Evolutionary conservation across 495 filamentous ascomycete species (phyloP), one percentile per base, ranked within the genome.

Genomic region (Penicillium goetzii): DNA sequence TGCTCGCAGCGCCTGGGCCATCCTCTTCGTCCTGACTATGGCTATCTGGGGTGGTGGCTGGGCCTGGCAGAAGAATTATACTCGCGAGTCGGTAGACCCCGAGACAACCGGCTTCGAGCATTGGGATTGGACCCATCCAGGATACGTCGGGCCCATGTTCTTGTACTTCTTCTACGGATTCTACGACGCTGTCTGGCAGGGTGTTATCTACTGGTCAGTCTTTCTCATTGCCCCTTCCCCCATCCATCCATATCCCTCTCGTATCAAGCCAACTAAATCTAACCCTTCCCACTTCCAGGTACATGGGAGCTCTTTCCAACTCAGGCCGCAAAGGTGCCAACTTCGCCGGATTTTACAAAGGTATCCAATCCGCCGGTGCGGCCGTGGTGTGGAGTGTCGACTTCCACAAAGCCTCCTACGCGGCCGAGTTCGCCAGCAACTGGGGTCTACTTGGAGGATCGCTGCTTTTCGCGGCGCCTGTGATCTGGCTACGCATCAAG

Each of bases 191-290:
- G 56, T 72, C 26, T 80, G 80, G 80, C 90, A 93, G 75, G 90
- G 87, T 4, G 83, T 77, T 68, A 87, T 92, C 56, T 94, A 94
- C 80, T 94, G 91, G 91, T 91, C 9, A 47, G 43, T 23, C 0
- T 47, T 23, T 25, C 10, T 3, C 43, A n/a, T 47, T 47, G 7
- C 21, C 10, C 14, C 10, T 1, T 19, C 7, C 41, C 43, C 43
- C 4, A 43, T 43, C n/a, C n/a, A 43, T 47, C 19, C 21, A 2
- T 12, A 8, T 7, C 0, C 43, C 41, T 3, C 19, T 47, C 19
- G 10, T 25, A 4, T 25, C 43, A 47, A 47, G 4, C 10, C 43
- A 47, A 47, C 43, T 14, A 12, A 43, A 12, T 47, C 43, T 25
- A 47, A 47, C 43, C 10, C 43, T 5, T 7, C 41, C 2, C 11